phyloP scores from a whole-genome alignment of 2,329 filamentous ascomycete species.

The Conoideocrella luteorostrata region DNA sequence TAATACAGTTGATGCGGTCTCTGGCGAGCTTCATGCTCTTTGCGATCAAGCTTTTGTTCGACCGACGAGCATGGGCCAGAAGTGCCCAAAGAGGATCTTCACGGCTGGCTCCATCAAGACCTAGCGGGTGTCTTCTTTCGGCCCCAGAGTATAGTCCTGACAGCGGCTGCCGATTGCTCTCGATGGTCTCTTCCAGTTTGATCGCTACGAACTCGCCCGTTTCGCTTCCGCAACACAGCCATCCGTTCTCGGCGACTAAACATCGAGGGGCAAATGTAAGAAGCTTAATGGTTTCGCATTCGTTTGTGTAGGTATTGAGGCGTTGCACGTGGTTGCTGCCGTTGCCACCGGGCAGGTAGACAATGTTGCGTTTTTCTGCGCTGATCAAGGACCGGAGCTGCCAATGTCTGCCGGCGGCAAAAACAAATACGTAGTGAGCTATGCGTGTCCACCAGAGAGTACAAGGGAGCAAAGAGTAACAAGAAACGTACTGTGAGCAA shows the following conservation, averaged over 20 bases:
- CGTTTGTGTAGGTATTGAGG: constrained; percentile 61
- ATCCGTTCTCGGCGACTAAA: constrained; percentile 77
- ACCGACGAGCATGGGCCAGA: constrained; percentile 31
- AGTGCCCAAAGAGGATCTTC: constrained; percentile 29
- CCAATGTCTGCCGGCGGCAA: constrained; percentile 56
- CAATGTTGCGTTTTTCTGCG: constrained; percentile 64
- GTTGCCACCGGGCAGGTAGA: constrained; percentile 78
- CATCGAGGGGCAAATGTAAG: constrained; percentile 75
- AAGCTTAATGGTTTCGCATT: constrained; percentile 66
- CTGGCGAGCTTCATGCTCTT: constrained; percentile 49
- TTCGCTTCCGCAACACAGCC: constrained; percentile 86
- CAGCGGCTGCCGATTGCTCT: constrained; percentile 19
- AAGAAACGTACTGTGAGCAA: constrained; percentile 47
- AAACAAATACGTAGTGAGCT: constrained; percentile 2
- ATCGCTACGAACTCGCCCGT: constrained; percentile 82
- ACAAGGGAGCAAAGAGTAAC: background rate
- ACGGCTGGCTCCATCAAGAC: constrained; percentile 25
- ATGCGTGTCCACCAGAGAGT: background rate
- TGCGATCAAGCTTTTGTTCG: constrained; percentile 39
- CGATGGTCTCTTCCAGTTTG: constrained; percentile 43
- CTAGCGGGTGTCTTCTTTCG: constrained; percentile 19
- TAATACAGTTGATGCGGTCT: constrained; percentile 61
- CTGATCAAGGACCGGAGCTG: constrained; percentile 88
- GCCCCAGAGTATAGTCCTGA: constrained; percentile 16
- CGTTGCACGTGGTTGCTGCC: constrained; percentile 60